Evolutionary conservation across 192 early-diverging fungal genomes (phyloP), one percentile per base, ranked within the genome.

Genomic region (Backusella australiensis): DNA sequence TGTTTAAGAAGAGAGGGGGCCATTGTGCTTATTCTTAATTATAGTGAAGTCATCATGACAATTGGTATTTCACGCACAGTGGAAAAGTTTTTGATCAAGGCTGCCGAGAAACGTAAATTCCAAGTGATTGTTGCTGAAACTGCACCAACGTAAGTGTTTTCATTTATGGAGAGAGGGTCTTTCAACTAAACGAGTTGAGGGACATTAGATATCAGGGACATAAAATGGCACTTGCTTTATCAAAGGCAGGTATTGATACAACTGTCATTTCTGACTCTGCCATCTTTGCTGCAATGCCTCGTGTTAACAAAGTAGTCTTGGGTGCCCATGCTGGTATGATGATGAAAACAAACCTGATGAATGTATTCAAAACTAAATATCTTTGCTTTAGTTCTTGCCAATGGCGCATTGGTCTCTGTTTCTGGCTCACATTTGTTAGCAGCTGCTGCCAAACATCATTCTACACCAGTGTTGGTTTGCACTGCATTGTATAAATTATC

Each of bases 231-330:
- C 77, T 83, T 52, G 84, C 89, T 17, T 86, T 99, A 63, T 86
- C 92, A 14, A 76, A 84, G 35, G 86, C 91, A 7, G 94, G 94
- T 5, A 98, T 99, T 76, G 95, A 97, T 49, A 95, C 95, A 3
- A 96, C 94, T 0, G 90, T 98, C 8, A 94, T 99, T 34, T 86
- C 95, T 2, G 97, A 99, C 77, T 92, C 95, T 21, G 96, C 97
- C 1, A 91, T 96, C 21, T 97, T 97, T 90, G 96, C 96, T 9
- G 93, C 97, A 72, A 99, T 99, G 97, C 93, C 96, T 53, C 90
- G 97, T 67, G 96, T 98, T 14, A 97, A 97, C 89, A 99, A 98
- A 83, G 96, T 99, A 42, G 93, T 99, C 76, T 82, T 98, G 42
- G 96, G 96, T 23, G 93, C 95, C 1, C 94, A 96, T 72, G 95